Percentiles rank a stretch among this genome's conserved stretches.
Conservation (phyloP, 78 protist species). For the Isochrysis galbana region DNA sequence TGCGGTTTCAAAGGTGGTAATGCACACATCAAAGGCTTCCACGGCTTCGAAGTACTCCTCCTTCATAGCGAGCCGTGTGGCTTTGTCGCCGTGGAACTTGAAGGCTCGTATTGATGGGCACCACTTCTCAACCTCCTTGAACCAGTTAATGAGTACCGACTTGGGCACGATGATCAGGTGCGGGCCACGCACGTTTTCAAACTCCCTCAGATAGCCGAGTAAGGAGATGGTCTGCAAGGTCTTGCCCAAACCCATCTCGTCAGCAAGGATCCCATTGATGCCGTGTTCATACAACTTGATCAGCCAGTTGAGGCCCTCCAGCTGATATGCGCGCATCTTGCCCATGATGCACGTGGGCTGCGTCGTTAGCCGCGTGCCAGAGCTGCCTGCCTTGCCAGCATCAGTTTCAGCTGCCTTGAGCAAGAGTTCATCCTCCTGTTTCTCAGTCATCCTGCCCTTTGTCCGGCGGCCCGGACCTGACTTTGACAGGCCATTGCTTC, state of each 20-base stretch:
- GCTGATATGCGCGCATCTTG: conserved; percentile 86
- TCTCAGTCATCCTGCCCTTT: conserved; percentile 22
- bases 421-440: not conserved
- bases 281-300: conserved; percentile 78
- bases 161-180: conserved; percentile 58
- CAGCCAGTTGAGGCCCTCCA: conserved; percentile 93
- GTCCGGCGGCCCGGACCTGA: not conserved
- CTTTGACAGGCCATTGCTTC: not conserved
- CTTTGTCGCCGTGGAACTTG: conserved; percentile 31
- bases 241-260: conserved; percentile 66
- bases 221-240: conserved; percentile 23
- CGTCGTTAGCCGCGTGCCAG: not conserved
- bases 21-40: conserved; percentile 1
- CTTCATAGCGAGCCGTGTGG: not conserved
- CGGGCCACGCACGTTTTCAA: conserved; percentile 43
- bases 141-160: conserved; percentile 48
- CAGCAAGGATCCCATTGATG: conserved; percentile 90
- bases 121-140: conserved; percentile 35
- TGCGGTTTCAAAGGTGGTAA: not conserved
- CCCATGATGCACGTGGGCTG: not conserved
- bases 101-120: conserved; percentile 22
- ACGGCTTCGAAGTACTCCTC: not conserved
- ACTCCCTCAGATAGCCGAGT: not conserved
- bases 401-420: not conserved
- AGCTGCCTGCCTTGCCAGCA: not conserved